These are phyloP conservation scores for Tetrahymena elliotti DNA, from an alignment of 73 alveolate genomes.

Conservation along the genomic window DNA sequence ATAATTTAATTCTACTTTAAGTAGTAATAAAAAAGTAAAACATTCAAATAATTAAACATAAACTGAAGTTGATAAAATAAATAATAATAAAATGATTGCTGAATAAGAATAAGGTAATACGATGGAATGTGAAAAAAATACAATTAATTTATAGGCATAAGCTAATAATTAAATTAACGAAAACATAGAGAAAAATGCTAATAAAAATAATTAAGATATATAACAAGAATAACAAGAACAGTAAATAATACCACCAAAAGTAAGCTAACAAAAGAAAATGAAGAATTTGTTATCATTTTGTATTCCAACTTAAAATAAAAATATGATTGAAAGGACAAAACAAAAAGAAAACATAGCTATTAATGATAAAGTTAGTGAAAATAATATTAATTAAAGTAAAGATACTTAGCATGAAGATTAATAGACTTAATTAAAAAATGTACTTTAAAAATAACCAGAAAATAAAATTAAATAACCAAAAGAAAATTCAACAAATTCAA, in stretches of 20 bases:
- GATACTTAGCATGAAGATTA: not conserved
- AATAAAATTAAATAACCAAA: too few species aligned
- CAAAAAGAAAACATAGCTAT: not conserved
- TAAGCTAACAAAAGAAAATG: too few species aligned
- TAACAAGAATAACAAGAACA: not conserved
- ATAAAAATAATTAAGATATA: too few species aligned
- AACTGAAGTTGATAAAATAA: not conserved
- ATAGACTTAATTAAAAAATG: not conserved
- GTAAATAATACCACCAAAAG: too few species aligned
- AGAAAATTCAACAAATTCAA: not conserved
- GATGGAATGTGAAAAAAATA: not conserved
- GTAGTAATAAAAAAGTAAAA: not conserved
- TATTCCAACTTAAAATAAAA: not conserved
- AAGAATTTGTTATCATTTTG: not conserved
- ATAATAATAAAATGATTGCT: not conserved
- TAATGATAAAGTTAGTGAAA: not conserved
- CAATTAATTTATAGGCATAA: not conserved
- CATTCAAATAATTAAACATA: not conserved
- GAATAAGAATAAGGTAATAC: not conserved
- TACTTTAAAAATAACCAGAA: not conserved
- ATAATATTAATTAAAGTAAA: too few species aligned
- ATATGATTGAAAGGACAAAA: not conserved
- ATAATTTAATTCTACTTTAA: not conserved
- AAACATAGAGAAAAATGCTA: not conserved
- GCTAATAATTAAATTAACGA: not conserved